Conservation (phyloP, 768 basidiomycete species). For the Cytidiella melzeri region DNA sequence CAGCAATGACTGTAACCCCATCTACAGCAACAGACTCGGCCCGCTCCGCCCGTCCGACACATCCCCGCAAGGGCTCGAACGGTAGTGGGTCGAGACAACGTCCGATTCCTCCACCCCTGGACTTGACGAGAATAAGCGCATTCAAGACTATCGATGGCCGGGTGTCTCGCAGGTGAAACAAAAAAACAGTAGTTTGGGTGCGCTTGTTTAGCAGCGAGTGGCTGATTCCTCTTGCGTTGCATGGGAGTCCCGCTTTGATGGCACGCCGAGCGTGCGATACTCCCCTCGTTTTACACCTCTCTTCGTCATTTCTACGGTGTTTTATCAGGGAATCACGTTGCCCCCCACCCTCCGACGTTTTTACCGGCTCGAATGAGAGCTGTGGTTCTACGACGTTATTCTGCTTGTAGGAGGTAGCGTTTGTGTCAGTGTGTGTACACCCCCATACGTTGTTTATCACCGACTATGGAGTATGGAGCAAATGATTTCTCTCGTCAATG, state of each 20-base stretch:
- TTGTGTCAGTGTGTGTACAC: too few relatives aligned
- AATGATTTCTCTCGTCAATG: too few relatives aligned
- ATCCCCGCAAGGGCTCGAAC: slow-evolving; percentile 9
- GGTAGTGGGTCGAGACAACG: slow-evolving; percentile 7
- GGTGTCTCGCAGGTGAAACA: neutral
- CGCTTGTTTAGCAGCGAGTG: neutral
- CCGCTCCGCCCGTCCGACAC: slow-evolving; percentile 1
- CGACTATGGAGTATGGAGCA: too few relatives aligned
- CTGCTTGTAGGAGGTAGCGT: too few relatives aligned
- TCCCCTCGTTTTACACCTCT: neutral
- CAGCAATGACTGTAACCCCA: neutral
- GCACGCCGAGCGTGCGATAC: neutral
- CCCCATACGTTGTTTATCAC: too few relatives aligned
- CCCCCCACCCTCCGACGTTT: neutral
- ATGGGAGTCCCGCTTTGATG: neutral
- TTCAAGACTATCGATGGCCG: slow-evolving; percentile 11
- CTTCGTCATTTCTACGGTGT: neutral
- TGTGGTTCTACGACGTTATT: too few relatives aligned
- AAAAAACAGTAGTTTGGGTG: too few relatives aligned
- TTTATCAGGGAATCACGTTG: neutral
- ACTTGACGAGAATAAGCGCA: slow-evolving; percentile 15
- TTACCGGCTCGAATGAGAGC: too few relatives aligned
- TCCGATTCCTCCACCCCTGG: slow-evolving; percentile 12
- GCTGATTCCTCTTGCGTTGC: neutral
- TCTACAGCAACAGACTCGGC: neutral